A percentile compares a stretch with the other conserved stretches of the same genome.
phyloP scores from a whole-genome alignment of 2,329 filamentous ascomycete genomes.

The Trichophyton verrucosum region DNA sequence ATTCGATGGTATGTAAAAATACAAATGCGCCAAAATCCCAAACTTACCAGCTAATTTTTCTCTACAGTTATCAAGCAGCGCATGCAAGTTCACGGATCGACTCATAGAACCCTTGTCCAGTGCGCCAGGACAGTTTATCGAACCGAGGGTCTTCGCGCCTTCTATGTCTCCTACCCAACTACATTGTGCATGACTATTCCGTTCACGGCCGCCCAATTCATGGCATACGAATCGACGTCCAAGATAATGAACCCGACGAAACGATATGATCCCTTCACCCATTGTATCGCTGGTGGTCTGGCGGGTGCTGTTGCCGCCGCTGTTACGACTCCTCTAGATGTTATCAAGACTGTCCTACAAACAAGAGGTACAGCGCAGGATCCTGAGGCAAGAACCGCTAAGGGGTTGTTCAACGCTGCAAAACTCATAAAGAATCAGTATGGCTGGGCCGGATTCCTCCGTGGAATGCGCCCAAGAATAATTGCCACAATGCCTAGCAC shows the following conservation, averaged over 20 bases:
- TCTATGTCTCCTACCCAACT: conserved; percentile 97
- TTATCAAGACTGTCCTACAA: conserved; percentile 95
- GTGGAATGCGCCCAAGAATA: conserved; percentile 78
- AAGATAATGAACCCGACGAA: conserved; percentile 76
- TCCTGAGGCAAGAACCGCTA: conserved; percentile 70
- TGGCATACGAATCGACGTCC: conserved; percentile 93
- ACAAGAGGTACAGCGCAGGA: conserved; percentile 77
- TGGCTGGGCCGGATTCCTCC: conserved; percentile 78
- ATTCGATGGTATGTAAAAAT: conserved; percentile 66
- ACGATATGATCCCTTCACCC: conserved; percentile 78
- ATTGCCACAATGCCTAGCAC: conserved; percentile 97
- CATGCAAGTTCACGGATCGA: conserved; percentile 97
- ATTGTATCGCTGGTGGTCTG: conserved; percentile 82
- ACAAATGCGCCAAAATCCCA: neutral
- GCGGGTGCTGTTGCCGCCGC: conserved; percentile 89
- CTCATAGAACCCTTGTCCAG: conserved; percentile 72
- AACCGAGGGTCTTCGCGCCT: conserved; percentile 76
- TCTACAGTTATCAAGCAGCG: conserved; percentile 88
- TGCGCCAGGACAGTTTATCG: conserved; percentile 82
- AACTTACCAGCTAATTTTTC: conserved; percentile 3
- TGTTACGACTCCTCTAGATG: conserved; percentile 89
- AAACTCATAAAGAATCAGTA: conserved; percentile 71
- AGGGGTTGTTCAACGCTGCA: conserved; percentile 66
- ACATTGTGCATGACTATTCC: conserved; percentile 97
- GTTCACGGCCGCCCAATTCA: conserved; percentile 93